Evolutionary conservation across 768 basidiomycete genomes (phyloP), one percentile per base, ranked within the genome.

Genomic region (Roridomyces roridus): DNA sequence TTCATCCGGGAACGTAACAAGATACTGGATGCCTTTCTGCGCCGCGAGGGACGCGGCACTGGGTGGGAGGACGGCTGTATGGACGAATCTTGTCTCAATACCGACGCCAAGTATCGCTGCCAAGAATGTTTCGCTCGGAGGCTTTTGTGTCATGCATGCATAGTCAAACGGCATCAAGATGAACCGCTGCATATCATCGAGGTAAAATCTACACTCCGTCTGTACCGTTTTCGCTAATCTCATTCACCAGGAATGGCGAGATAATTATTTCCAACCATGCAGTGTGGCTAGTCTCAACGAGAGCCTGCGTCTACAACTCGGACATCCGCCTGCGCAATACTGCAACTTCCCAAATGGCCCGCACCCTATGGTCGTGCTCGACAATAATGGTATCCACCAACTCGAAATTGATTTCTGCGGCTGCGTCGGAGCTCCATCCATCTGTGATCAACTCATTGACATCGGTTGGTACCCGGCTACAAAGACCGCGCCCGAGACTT

Each of bases 201-300:
- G 63, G 67, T 68, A 42, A 6, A 21, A n/a, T n/a, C n/a, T n/a
- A n/a, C n/a, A n/a, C n/a, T n/a, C n/a, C n/a, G n/a, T n/a, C n/a
- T n/a, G n/a, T n/a, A n/a, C n/a, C n/a, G n/a, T n/a, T n/a, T n/a
- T n/a, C n/a, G n/a, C n/a, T n/a, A n/a, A n/a, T n/a, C n/a, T n/a
- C n/a, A n/a, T n/a, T n/a, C n/a, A n/a, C 26, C 40, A 70, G 67
- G 37, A 51, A 31, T 70, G 68, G 67, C 51, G 51, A 2, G 60
- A 50, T 15, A 40, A 21, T 2, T 64, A 24, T 39, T 70, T 67
- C 31, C 53, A 67, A 31, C 37, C 18, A 0, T n/a, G 45, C 1
- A 41, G 52, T 0, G 35, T 63, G 5, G 6, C 18, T 15, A 26
- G 37, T 8, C 42, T 68, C 7, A 15, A 10, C 4, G 29, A 26